phyloP scores from a whole-genome alignment of 805 yeast species.

The Myxozyma nipponensis region DNA sequence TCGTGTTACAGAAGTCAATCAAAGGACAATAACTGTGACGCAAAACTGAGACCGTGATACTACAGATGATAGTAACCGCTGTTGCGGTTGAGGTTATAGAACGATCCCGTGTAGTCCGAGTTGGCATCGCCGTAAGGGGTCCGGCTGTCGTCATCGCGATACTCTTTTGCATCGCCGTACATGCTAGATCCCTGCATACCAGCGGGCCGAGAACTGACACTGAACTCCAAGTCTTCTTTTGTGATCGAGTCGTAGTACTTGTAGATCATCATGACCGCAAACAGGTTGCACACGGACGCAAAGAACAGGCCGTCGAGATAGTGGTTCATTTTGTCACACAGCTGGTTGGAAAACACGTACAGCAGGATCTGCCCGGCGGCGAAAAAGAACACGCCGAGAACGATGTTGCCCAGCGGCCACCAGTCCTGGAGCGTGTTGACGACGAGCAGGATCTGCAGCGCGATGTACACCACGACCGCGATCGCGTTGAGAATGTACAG shows the following conservation, averaged over 20 bases:
- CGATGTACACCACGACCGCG: slow-evolving; percentile 56
- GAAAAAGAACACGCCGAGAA: slow-evolving; percentile 68
- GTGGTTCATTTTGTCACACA: slow-evolving; percentile 73
- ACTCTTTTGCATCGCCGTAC: slow-evolving; percentile 24
- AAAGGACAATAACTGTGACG: no score
- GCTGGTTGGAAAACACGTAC: slow-evolving; percentile 60
- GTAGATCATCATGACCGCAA: slow-evolving; percentile 89
- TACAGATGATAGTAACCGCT: slow-evolving; percentile 10
- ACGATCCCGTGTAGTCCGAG: slow-evolving; percentile 26
- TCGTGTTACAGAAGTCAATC: background rate
- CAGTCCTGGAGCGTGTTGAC: slow-evolving; percentile 62
- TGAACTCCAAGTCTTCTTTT: slow-evolving; percentile 88
- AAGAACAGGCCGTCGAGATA: slow-evolving; percentile 88
- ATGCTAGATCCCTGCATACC: slow-evolving; percentile 34
- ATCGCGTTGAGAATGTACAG: slow-evolving; percentile 69
- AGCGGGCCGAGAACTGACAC: slow-evolving; percentile 55
- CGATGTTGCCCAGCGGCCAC: slow-evolving; percentile 90
- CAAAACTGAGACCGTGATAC: background rate
- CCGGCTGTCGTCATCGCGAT: slow-evolving; percentile 17
- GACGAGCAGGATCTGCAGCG: slow-evolving; percentile 67
- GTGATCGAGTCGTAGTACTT: slow-evolving; percentile 97
- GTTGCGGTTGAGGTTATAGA: slow-evolving; percentile 18
- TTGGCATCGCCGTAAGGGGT: slow-evolving; percentile 16
- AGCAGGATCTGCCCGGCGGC: slow-evolving; percentile 72
- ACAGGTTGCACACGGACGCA: slow-evolving; percentile 73